A percentile compares a stretch with the other conserved stretches of the same genome.
phyloP scores from a whole-genome alignment of 2,329 filamentous ascomycete species.

The Calonectria pseudoturangicola region DNA sequence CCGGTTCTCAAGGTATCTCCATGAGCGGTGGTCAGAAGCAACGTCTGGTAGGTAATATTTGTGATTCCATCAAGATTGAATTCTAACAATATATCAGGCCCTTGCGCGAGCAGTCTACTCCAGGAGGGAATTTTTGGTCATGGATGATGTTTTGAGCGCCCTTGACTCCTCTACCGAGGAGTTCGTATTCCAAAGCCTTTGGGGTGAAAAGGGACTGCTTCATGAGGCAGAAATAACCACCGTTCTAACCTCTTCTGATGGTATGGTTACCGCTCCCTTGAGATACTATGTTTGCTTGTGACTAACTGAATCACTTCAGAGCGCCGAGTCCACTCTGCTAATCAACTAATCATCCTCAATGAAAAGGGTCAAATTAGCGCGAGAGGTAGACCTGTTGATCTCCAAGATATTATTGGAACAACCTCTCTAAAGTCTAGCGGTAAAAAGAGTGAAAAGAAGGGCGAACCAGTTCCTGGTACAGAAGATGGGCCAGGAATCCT shows the following conservation, averaged over 20 bases:
- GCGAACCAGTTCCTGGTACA: background rate
- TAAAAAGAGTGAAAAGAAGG: constrained; percentile 6
- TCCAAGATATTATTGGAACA: constrained; percentile 23
- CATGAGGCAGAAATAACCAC: constrained; percentile 61
- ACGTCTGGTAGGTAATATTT: constrained; percentile 57
- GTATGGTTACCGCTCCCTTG: background rate
- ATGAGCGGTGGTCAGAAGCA: constrained; percentile 68
- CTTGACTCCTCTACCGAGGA: constrained; percentile 66
- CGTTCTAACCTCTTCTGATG: constrained; percentile 50
- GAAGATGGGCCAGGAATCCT: background rate
- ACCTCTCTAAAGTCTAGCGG: background rate
- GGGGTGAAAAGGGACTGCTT: constrained; percentile 65
- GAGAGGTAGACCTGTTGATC: constrained; percentile 21
- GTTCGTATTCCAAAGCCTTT: constrained; percentile 63
- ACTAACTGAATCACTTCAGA: constrained; percentile 11
- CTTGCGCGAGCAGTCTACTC: constrained; percentile 69
- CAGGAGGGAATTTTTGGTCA: constrained; percentile 60
- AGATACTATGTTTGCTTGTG: background rate
- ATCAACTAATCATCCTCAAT: constrained; percentile 26
- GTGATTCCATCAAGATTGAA: background rate
- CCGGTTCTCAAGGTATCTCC: constrained; percentile 64
- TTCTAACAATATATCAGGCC: constrained; percentile 51
- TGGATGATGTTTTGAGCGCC: constrained; percentile 69
- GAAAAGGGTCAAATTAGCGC: constrained; percentile 27
- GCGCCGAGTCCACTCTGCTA: constrained; percentile 30